Evolutionary conservation across 352 stramenopile species (phyloP), one percentile per base, ranked within the genome.

Genomic region (Globisporangium perplexum): DNA sequence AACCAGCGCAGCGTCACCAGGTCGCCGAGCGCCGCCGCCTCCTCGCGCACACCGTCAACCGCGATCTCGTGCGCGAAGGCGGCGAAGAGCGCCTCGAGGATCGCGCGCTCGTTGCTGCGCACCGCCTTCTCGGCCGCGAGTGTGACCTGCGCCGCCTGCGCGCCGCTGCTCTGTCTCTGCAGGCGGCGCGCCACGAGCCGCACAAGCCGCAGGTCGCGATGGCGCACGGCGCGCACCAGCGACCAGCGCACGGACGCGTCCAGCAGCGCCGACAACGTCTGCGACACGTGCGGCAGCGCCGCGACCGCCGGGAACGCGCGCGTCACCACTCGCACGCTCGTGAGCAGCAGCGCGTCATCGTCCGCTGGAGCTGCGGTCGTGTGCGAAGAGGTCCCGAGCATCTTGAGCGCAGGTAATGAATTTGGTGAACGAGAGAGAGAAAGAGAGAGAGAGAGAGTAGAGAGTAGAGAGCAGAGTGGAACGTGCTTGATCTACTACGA

Each of bases 261-360:
- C 33, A 65, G 54, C 11, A 73, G 56, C 22, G 36, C 42, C 17
- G 62, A 62, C 30, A 78, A 11, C 15, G 59, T 24, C 14, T 50
- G 55, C 35, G 51, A 56, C 15, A 75, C 55, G 50, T 77, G 68
- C 42, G 57, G 50, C 26, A 77, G 56, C 18, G 68, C 65, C 6
- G 60, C 65, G 30, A 77, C 47, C 20, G 30, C 31, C 11, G 59
- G 59, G 14, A 35, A 38, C 7, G 64, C 57, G 24, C 62, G 58
- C 14, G 35, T 45, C 14, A 55, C 54, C 30, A 60, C 46, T n/a
- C 43, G 22, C 83, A 92, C 48, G 93, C 93, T 57, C 93, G 92
- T 68, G 83, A 44, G 38, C 38, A 23, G 18, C 38, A 20, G 38
- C 17, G 17, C 17, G 18, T 44, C 38, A 10, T 20, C 17, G 38